Evolutionary conservation across 2,329 filamentous ascomycete species (phyloP), one percentile per base, ranked within the genome.

Genomic region (Laburnicola sp.): DNA sequence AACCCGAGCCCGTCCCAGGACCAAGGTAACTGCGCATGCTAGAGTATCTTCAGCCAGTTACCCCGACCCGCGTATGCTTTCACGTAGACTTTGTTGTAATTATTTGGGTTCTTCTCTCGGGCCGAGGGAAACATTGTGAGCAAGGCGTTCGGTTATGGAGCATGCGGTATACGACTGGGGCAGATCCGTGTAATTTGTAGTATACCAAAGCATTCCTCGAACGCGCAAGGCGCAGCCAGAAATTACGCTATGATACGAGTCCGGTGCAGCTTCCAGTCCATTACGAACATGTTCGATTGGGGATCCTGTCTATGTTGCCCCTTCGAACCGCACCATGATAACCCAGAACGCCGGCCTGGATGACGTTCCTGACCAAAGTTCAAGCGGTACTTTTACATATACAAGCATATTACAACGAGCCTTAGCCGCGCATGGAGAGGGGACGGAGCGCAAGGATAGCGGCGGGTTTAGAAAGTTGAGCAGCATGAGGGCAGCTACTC

Each of bases 1-100:
- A 90, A 85, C 75, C 83, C 83, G 48, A 81, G 83, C 62, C 78
- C 81, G 59, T 83, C 85, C 53, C 77, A 84, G 58, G 82, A 80
- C 68, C 89, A 92, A 74, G 65, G 63, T 56, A 63, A 65, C 36
- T 73, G 71, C 64, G 60, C 68, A 38, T 74, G 71, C 57, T 74
- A 66, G 62, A 7, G 8, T 27, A 21, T 22, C 16, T 30, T 40
- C 25, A 22, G 6, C 51, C 16, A 41, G 27, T 21, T 37, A 25
- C 37, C 37, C 45, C 27, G 37, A 42, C 43, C 56, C 43, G 51
- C 53, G 44, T 50, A 63, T 53, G 41, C 44, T 50, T 53, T 63
- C 53, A 56, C 54, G 54, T 60, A 65, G 62, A 61, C 63, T 62
- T 62, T 60, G 50, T 64, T 71, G 66, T 70, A 67, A 63, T 70